phyloP scores from a whole-genome alignment of 768 basidiomycete genomes.

The Flagelloscypha sp. region DNA sequence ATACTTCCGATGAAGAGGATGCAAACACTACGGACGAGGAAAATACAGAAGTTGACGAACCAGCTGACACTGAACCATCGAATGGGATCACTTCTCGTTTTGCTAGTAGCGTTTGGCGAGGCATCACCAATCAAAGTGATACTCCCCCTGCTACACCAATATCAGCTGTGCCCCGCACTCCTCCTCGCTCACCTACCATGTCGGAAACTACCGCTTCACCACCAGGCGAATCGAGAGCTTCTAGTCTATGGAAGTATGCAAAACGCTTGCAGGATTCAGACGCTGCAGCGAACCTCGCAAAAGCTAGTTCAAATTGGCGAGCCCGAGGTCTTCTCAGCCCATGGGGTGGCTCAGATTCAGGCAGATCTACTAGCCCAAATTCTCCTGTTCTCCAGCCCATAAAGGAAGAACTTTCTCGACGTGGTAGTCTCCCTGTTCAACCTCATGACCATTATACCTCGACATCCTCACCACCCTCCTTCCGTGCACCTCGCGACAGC shows the following conservation, averaged over 20 bases:
- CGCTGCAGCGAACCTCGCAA: slow-evolving; percentile 58
- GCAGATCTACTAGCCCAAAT: slow-evolving; percentile 10
- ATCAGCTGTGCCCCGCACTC: slow-evolving; percentile 26
- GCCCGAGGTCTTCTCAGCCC: slow-evolving; percentile 49
- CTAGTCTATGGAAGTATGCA: slow-evolving; percentile 60
- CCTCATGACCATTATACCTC: slow-evolving; percentile 38
- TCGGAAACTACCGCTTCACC: slow-evolving; percentile 10
- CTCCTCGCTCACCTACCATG: slow-evolving; percentile 19
- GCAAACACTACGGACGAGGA: slow-evolving; percentile 17
- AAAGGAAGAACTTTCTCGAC: slow-evolving; percentile 17
- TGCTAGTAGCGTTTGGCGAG: slow-evolving; percentile 64
- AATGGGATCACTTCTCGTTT: slow-evolving; percentile 43
- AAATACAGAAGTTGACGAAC: slow-evolving; percentile 14
- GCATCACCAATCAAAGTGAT: slow-evolving; percentile 66
- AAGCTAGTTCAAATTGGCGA: slow-evolving; percentile 69
- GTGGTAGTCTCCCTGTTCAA: slow-evolving; percentile 33
- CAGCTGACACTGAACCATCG: slow-evolving; percentile 1
- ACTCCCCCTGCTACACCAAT: slow-evolving; percentile 42
- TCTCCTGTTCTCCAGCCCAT: slow-evolving; percentile 5
- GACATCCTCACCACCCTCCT: slow-evolving; percentile 50
- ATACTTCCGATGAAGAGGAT: slow-evolving; percentile 27
- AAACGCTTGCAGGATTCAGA: slow-evolving; percentile 70
- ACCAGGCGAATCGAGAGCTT: slow-evolving; percentile 16
- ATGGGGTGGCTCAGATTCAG: slow-evolving; percentile 24
- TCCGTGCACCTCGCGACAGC: slow-evolving; percentile 50